phyloP scores from a whole-genome alignment of 108 stramenopile species.

The Nitzschia sp. region DNA sequence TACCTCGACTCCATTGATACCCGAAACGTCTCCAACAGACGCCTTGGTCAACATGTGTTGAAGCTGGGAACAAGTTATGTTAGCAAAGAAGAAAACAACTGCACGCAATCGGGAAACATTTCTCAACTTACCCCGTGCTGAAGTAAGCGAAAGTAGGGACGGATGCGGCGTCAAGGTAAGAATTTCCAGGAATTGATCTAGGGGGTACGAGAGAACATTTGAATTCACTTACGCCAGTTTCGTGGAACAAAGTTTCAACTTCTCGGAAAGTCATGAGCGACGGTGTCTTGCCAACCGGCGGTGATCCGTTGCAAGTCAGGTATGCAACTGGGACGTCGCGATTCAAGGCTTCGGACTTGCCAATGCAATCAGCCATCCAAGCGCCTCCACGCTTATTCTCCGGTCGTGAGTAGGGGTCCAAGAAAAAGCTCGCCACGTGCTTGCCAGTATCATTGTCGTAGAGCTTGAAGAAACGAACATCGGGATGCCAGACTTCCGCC shows the following conservation, averaged over 20 bases:
- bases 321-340: slow-evolving; percentile 95
- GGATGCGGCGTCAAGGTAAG: no score
- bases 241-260: slow-evolving; percentile 98
- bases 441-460: slow-evolving; percentile 81
- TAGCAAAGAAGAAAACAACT: no score
- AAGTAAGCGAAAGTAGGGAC: no score
- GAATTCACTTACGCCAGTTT: no score
- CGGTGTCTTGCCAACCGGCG: slow-evolving; percentile 93
- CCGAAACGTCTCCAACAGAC: slow-evolving; percentile 94
- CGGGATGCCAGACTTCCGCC: slow-evolving; percentile 94
- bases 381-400: slow-evolving; percentile 97
- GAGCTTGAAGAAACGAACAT: slow-evolving; percentile 95
- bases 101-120: no score
- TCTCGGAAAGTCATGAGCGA: slow-evolving; percentile 98
- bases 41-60: slow-evolving; percentile 97
- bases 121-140: no score
- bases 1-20: slow-evolving; percentile 91
- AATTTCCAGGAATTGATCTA: no score
- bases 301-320: slow-evolving; percentile 98
- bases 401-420: slow-evolving; percentile 97
- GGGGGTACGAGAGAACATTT: no score
- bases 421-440: slow-evolving; percentile 94
- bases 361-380: slow-evolving; percentile 95
- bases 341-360: slow-evolving; percentile 80
- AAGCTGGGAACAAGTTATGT: slow-evolving; percentile 94